phyloP scores from a whole-genome alignment of 139 green algal species.

The Volvox reticuliferus region DNA sequence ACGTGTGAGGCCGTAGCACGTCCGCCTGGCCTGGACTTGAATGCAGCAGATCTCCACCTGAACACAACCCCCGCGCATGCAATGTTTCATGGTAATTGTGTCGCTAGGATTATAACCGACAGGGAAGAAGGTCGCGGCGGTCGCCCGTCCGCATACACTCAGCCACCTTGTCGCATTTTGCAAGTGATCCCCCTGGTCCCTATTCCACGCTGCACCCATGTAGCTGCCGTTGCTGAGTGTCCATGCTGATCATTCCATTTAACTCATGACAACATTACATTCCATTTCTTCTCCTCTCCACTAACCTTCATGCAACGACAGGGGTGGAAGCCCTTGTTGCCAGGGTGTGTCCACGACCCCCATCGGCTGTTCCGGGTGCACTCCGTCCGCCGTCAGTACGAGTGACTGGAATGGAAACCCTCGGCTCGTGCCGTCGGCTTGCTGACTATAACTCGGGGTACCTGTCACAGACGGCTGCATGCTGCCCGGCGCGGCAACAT shows the following conservation, averaged over 20 bases:
- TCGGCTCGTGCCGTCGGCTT: background rate
- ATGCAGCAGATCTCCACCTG: no score
- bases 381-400: background rate
- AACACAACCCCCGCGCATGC: no score
- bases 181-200: no score
- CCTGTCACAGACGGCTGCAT: background rate
- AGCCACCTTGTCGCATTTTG: no score
- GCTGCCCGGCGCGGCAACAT: slow-evolving; percentile 18
- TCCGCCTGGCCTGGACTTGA: background rate
- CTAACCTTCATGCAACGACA: background rate
- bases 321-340: background rate
- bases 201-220: no score
- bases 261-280: no score
- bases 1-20: background rate
- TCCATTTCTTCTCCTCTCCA: background rate
- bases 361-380: background rate
- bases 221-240: no score
- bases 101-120: no score
- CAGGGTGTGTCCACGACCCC: background rate
- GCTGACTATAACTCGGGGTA: slow-evolving; percentile 3
- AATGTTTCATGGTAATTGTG: no score
- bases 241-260: no score
- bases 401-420: background rate
- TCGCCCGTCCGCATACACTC: no score
- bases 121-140: no score